Base-by-base conservation (phyloP, 2,329 filamentous ascomycete species). In the Apiospora rasikravindrae region DNA sequence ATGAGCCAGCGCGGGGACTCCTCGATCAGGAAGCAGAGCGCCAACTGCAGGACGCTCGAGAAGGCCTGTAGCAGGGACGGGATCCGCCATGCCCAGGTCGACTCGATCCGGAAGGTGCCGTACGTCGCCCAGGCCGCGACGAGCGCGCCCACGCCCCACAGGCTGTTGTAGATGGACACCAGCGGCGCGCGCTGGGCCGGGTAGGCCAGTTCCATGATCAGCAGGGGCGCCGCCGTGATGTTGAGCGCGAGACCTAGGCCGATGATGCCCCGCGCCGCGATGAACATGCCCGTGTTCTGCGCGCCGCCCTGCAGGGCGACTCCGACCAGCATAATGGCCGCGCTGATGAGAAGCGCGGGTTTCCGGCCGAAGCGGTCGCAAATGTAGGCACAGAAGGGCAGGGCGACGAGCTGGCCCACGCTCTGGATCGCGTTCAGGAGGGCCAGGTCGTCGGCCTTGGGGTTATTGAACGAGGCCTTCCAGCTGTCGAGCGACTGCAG, bases 1-100 rank as follows among this genome's bases (percentile, higher is more conserved):
- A 85, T 79, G 4, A 85, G 80, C 81, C 83, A 86, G 71, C 85
- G 85, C 0, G 85, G 85, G 1, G 82, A 84, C 74, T 87, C 86
- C 0, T 85, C 85, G 4, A 84, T 79, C 57, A 84, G 80, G 8
- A 77, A 74, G 1, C 83, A 77, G 1, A 80, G 76, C 0, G 78
- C 69, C 4, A 85, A 71, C 0, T 86, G 77, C 1, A 83, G 75
- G 0, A 82, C 74, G 0, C 83, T 82, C 68, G 82, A 84, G 2
- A 83, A 69, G 76, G 85, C 84, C 77, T 87, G 85, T 2, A 87
- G 73, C 0, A 80, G 82, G 22, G 84, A 84, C 0, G 86, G 85
- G n/a, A 84, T 80, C 16, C 84, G 78, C 86, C 86, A 88, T 7
- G 71, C 70, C 70, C 73, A 76, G 4, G 69, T 71, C 70, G 70